Base-by-base conservation (phyloP, 306 rosid genomes). In the Vigna reflexopilosa region DNA sequence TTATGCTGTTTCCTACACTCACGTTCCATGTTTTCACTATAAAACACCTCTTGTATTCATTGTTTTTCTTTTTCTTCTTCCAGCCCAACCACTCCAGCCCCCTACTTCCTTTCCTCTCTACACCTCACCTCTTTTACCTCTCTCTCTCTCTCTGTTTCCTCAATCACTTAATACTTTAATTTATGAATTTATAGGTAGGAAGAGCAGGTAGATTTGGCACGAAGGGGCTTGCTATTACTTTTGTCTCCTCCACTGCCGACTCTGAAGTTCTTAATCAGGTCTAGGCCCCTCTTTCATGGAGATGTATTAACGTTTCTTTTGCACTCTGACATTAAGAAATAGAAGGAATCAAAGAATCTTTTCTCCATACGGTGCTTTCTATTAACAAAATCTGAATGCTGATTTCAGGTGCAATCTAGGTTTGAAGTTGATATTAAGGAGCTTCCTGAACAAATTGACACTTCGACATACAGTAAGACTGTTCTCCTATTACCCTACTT, bases 191-290 rank as follows among this genome's bases (percentile, higher is more conserved):
- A 51, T 73, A 94, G 98, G 98, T 94, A 28, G 97, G 98, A 22
- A 89, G 98, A 85, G 98, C 97, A 71, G 98, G 98, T 57, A 87
- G 98, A 79, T 94, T 94, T 47, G 98, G 98, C 49, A 94, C 98
- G 54, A 94, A 94, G 85, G 98, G 98, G 48, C 97, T 94, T 79
- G 98, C 98, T 1, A 94, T 94, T 70, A 94, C 98, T 24, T 94
- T 94, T 67, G 98, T 94, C 30, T 89, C 96, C 75, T 94, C 96
- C 52, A 85, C 96, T 4, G 78, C 91, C 1, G 97, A 94, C 78
- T 87, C 93, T 32, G 96, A 90, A 66, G 96, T 94, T 77, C 98
- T 85, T 67, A 81, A 81, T 84, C 83, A 84, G 85, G 88, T 84
- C 61, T 9, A 30, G 57, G n/a, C 10, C 17, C 44, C 66, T 45